These are phyloP conservation scores for Geranium rotundifolium DNA, from an alignment of 345 rosid species.

Conservation along the genomic window DNA sequence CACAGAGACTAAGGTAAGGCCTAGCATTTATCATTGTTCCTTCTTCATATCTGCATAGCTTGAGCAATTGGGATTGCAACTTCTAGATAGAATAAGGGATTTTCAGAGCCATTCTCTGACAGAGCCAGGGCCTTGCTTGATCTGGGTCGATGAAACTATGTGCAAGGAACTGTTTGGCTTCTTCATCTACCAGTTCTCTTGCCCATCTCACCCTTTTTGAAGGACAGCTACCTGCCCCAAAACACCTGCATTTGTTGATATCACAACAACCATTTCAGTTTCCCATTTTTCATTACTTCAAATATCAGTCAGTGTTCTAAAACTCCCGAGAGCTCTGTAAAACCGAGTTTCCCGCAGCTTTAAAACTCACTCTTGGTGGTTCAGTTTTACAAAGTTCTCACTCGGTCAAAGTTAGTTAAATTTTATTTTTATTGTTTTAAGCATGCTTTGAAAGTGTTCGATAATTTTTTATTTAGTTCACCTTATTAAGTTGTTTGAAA, in stretches of 20 bases:
- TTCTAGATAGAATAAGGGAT: constrained; percentile 59
- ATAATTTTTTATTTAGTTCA: too few species aligned
- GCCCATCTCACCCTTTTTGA: constrained; percentile 66
- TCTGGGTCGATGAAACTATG: constrained; percentile 77
- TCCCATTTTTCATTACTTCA: too few species aligned
- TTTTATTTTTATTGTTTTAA: too few species aligned
- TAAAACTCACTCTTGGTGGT: too few species aligned
- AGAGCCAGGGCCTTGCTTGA: constrained; percentile 72
- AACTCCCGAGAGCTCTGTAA: too few species aligned
- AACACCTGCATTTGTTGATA: constrained; percentile 43
- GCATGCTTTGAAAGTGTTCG: too few species aligned
- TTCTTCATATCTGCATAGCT: neutral
- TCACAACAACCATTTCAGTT: neutral
- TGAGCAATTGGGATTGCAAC: neutral
- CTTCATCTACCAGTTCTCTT: constrained; percentile 81
- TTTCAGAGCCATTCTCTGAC: constrained; percentile 58
- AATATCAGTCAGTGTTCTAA: neutral
- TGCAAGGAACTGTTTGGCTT: constrained; percentile 64
- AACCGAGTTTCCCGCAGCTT: too few species aligned
- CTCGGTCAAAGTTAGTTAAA: too few species aligned
- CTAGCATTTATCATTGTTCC: too few species aligned
- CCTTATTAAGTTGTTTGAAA: too few species aligned
- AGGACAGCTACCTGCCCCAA: constrained; percentile 75
- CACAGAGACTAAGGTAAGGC: too few species aligned
- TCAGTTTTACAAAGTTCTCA: too few species aligned